Base-by-base conservation (phyloP, 2,329 filamentous ascomycete genomes). In the Alternaria alternata region DNA sequence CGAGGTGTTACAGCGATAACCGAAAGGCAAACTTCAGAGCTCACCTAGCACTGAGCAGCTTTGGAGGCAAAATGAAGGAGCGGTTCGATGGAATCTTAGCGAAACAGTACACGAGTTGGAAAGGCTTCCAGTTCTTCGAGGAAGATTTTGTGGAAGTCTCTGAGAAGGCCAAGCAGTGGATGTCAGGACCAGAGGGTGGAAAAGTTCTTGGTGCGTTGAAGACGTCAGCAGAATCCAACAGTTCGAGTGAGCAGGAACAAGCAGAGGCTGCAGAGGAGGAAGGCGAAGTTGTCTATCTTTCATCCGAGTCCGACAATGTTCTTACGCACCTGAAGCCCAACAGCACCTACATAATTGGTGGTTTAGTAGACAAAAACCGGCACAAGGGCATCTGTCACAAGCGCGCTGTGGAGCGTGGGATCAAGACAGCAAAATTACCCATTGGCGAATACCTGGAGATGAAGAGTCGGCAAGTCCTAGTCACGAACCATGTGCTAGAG, bases 401-500 rank as follows among this genome's bases (percentile, higher is more conserved):
- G 70, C 86, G 91, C 16, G 95, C 95, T 0, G 83, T 86, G 54
- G 87, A 90, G 55, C 85, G 85, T 63, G 91, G 91, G 0, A 88
- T 99, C 69, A 90, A 90, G 65, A 98, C 95, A 0, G 95, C 94
- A 2, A 94, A 93, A 75, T 79, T 99, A 56, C 95, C 95, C 0
- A 98, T 99, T 70, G 93, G 93, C n/a, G 89, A 98, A 64, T 98
- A 92, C 78, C 90, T 99, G 84, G 86, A 93, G 65, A 96, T 99
- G 91, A 86, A 89, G 57, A 94, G 91, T 70, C 88, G 95, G 32
- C 88, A 90, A 69, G 92, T 99, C 5, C 82, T 99, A 58, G 90
- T 94, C 4, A 97, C 94, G 7, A 99, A 98, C 75, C 95, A 99
- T 74, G 95, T 99, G 1, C 87, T 95, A 47, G 94, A 98, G 80